Evolutionary conservation across 106 monocot species (phyloP), one percentile per base, ranked within the genome.

Genomic region (Agapanthus africanus): DNA sequence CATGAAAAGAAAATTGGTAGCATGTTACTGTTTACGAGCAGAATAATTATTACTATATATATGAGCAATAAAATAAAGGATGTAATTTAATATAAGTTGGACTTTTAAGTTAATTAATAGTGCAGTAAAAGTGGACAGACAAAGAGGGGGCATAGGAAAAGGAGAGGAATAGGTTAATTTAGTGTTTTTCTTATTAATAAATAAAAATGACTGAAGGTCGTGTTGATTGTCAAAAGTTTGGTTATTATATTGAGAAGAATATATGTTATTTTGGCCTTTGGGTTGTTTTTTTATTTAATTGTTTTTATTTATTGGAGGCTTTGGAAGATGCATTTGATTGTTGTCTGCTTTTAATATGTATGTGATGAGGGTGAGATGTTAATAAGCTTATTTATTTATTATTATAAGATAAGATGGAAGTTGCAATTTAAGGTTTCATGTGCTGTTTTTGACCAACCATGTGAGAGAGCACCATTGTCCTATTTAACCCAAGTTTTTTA

Each of bases 361-460:
- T 8, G 7, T 54, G 54, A n/a, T n/a, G n/a, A n/a, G 14, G 8
- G 54, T 27, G 11, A 28, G 56, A 26, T 11, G 26, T 56, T 56
- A 28, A 30, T 56, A 63, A 11, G 37, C 4, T 63, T 15, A 4
- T 9, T 4, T 63, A 5, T n/a, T 63, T 1, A 3, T 57, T 57
- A 31, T 21, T 14, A 11, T 57, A 57, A 14, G 27, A 14, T 14
- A 13, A 30, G 28, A 21, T 31, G 10, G 37, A 21, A 63, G 63
- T 31, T 63, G 37, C 63, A 63, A 63, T 63, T 63, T 63, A 37
- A 63, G 63, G 37, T 63, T 63, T 63, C 37, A 38, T 63, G 37
- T 63, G 63, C 35, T 36, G 6, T 63, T 38, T 62, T 63, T 63
- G n/a, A 37, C 63, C 63, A 56, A 56, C 56, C 56, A 56, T 56